phyloP scores from a whole-genome alignment of 1,284 basidiomycete species.

The Earliella scabrosa region DNA sequence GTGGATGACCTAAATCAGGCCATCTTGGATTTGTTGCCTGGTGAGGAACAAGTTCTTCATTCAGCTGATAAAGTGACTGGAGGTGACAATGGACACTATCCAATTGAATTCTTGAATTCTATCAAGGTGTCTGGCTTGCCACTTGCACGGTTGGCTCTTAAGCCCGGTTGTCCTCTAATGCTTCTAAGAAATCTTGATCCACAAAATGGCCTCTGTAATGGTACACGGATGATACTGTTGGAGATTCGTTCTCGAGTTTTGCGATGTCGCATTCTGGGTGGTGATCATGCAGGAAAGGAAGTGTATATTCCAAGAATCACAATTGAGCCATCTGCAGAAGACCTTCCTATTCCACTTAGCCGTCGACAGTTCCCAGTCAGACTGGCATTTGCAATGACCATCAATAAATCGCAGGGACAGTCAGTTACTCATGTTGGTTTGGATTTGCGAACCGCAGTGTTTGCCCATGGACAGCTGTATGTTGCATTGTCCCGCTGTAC shows the following conservation, averaged over 20 bases:
- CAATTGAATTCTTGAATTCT: conserved; percentile 31
- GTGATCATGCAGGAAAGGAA: conserved; percentile 27
- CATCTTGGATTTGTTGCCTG: conserved; percentile 33
- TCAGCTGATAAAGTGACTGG: conserved; percentile 35
- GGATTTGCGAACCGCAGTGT: conserved; percentile 39
- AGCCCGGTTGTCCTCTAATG: conserved; percentile 39
- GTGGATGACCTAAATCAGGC: conserved; percentile 38
- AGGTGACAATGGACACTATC: conserved; percentile 13
- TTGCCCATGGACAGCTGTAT: conserved; percentile 46
- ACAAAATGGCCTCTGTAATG: conserved; percentile 41
- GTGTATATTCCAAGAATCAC: conserved; percentile 34
- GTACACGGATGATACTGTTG: conserved; percentile 29
- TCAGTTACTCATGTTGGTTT: conserved; percentile 36
- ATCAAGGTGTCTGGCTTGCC: conserved; percentile 32
- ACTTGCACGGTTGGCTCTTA: conserved; percentile 33
- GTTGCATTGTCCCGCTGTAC: conserved; percentile 42
- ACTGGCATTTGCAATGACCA: conserved; percentile 45
- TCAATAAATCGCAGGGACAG: conserved; percentile 50
- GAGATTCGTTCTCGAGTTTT: conserved; percentile 25
- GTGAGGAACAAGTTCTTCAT: conserved; percentile 25
- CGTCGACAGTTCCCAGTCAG: conserved; percentile 41
- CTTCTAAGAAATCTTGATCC: conserved; percentile 39
- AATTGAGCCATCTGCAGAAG: conserved; percentile 22
- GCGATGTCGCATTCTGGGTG: conserved; percentile 25
- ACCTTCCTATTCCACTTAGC: conserved; percentile 29